These are phyloP conservation scores for Trichoderma asperellum DNA, from an alignment of 2,329 filamentous ascomycete species.

Conservation along the genomic window DNA sequence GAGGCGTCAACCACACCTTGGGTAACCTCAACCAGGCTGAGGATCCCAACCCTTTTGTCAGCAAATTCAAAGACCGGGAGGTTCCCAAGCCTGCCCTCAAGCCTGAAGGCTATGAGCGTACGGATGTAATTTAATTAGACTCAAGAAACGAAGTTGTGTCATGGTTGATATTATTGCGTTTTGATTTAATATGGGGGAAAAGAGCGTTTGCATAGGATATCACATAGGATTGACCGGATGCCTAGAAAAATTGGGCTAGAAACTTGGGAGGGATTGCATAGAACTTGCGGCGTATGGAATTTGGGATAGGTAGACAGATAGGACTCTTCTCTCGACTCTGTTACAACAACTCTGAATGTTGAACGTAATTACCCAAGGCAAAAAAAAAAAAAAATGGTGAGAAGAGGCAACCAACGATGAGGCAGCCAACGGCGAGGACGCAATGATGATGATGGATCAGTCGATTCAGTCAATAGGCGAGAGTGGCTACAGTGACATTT, in stretches of 20 bases:
- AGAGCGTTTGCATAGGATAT: not conserved
- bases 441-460: not conserved
- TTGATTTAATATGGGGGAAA: not conserved
- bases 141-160: not conserved
- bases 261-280: not conserved
- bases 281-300: not conserved
- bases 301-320: not conserved
- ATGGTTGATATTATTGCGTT: not conserved
- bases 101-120: conserved; percentile 78
- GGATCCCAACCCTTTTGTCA: conserved; percentile 92
- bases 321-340: conserved; percentile 22
- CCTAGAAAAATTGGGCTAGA: not conserved
- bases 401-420: no score
- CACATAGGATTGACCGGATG: not conserved
- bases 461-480: conserved; percentile 2
- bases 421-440: no score
- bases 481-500: not conserved
- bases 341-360: not conserved
- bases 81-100: conserved; percentile 68
- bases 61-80: conserved; percentile 72
- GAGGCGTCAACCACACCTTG: conserved; percentile 95
- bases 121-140: conserved; percentile 68
- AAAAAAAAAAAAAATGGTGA: not conserved
- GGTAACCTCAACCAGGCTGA: conserved; percentile 82
- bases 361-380: not conserved